Evolutionary conservation across 257 asterid genomes (phyloP), one percentile per base, ranked within the genome.

Genomic region (Lavandula angustifolia): DNA sequence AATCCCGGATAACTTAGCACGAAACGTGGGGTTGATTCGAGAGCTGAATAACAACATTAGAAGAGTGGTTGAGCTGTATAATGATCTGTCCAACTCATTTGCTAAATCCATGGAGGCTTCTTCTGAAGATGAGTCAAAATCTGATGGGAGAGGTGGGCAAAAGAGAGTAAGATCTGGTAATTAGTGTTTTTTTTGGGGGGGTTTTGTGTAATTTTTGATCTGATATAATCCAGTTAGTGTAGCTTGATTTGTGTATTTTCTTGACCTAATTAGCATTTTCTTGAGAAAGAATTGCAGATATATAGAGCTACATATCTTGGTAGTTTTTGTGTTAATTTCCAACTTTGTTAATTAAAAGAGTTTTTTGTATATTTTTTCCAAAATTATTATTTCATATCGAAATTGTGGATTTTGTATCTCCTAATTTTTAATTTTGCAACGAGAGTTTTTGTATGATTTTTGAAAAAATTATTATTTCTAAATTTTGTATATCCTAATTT

Each of bases 1-100:
- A 38, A 74, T 76, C 70, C 87, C 84, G 0, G 84, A 73, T 43
- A 79, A 82, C 29, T 56, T 82, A 48, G 33, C 75, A 2, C 54
- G 81, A 31, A 79, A 82, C 11, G 85, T 77, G 64, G 85, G 87
- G 37, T 54, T 82, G 13, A 82, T 82, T 61, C 70, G 82, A 43
- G 85, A 82, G 74, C 87, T 82, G 60, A 82, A 82, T 56, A 82
- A 66, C 79, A 82, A 82, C 73, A 76, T 82, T 35, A 74, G 80
- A 68, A 74, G 78, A 61, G 84, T 82, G 48, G 87, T 77, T 56
- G 87, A 75, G 57, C 75, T 79, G 18, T 79, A 82, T 9, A 62
- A 77, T 4, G 80, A 76, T 69, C 77, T 79, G 12, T 82, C 87
- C 41, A 65, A 33, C 73, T 71, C 81, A 32, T 82, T 71, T 61